Percentiles rank a stretch among this genome's conserved stretches.
phyloP scores from a whole-genome alignment of 1,284 basidiomycete genomes.

The Nidula niveotomentosa region DNA sequence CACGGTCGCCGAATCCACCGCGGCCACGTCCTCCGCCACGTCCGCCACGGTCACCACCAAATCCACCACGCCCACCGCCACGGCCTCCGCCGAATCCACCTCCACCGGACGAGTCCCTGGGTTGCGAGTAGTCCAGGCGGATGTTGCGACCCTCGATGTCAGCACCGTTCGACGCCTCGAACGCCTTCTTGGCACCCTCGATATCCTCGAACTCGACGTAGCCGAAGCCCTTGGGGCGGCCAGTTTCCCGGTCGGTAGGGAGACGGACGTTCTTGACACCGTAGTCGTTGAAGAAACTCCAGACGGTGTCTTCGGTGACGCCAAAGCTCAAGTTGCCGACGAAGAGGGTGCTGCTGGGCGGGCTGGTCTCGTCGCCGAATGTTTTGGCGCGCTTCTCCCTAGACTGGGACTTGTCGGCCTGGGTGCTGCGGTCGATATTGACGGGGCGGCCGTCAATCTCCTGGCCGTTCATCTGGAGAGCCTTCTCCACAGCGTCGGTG shows the following conservation, averaged over 20 bases:
- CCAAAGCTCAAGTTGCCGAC: constrained; percentile 90
- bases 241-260: constrained; percentile 92
- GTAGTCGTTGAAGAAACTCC: constrained; percentile 91
- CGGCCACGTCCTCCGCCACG: constrained; percentile 39
- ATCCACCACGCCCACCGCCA: constrained; percentile 37
- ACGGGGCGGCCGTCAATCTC: constrained; percentile 93
- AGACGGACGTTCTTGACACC: constrained; percentile 91
- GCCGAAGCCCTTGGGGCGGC: constrained; percentile 93
- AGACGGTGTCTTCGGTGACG: constrained; percentile 83
- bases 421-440: constrained; percentile 81
- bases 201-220: constrained; percentile 93
- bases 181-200: constrained; percentile 82
- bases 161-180: constrained; percentile 66
- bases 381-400: constrained; percentile 75
- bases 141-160: constrained; percentile 85
- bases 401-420: constrained; percentile 52
- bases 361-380: constrained; percentile 73
- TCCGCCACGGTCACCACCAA: constrained; percentile 39
- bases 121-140: constrained; percentile 90
- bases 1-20: constrained; percentile 27
- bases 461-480: constrained; percentile 74
- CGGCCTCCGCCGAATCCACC: constrained; percentile 47
- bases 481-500: constrained; percentile 74
- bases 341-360: constrained; percentile 81
- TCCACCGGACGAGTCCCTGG: constrained; percentile 62